Conservation (phyloP, 805 yeast species). For the Spathaspora girioi region DNA sequence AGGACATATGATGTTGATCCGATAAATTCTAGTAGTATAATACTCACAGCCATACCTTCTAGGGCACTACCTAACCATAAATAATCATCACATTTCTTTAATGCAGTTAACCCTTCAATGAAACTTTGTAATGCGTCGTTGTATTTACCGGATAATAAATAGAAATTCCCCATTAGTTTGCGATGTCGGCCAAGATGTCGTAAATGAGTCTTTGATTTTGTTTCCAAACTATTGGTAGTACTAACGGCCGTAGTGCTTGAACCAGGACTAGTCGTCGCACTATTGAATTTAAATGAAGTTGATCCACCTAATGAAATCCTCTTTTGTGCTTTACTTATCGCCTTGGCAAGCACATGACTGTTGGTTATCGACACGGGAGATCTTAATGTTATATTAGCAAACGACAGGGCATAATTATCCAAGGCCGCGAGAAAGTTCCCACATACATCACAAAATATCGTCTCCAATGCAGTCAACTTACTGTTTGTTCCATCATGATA, state of each 20-base stretch:
- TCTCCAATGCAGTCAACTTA: slow-evolving; percentile 42
- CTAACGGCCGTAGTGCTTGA: slow-evolving; percentile 5
- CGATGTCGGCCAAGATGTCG: slow-evolving; percentile 68
- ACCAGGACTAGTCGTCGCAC: slow-evolving; percentile 3
- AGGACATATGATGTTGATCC: slow-evolving; percentile 50
- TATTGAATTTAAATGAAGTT: slow-evolving; percentile 27
- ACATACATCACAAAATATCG: slow-evolving; percentile 71
- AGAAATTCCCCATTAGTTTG: slow-evolving; percentile 74
- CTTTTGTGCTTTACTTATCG: slow-evolving; percentile 41
- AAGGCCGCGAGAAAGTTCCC: slow-evolving; percentile 59
- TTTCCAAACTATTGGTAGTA: slow-evolving; percentile 14
- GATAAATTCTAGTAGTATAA: slow-evolving; percentile 56
- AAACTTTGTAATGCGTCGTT: slow-evolving; percentile 67
- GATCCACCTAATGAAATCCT: slow-evolving; percentile 36
- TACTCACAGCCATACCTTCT: slow-evolving; percentile 73
- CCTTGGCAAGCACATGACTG: slow-evolving; percentile 39
- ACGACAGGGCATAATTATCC: slow-evolving; percentile 67
- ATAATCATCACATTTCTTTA: slow-evolving; percentile 65
- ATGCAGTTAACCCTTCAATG: slow-evolving; percentile 62
- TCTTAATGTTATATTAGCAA: slow-evolving; percentile 73
- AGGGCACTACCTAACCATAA: slow-evolving; percentile 87
- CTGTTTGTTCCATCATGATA: slow-evolving; percentile 22
- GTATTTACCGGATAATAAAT: slow-evolving; percentile 75
- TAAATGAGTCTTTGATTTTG: slow-evolving; percentile 31
- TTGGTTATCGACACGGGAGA: slow-evolving; percentile 71